Percentiles rank a stretch among this genome's conserved stretches.
Evolutionary conservation across 306 rosid species (phyloP).

Genomic region (Dryas octopetala): DNA sequence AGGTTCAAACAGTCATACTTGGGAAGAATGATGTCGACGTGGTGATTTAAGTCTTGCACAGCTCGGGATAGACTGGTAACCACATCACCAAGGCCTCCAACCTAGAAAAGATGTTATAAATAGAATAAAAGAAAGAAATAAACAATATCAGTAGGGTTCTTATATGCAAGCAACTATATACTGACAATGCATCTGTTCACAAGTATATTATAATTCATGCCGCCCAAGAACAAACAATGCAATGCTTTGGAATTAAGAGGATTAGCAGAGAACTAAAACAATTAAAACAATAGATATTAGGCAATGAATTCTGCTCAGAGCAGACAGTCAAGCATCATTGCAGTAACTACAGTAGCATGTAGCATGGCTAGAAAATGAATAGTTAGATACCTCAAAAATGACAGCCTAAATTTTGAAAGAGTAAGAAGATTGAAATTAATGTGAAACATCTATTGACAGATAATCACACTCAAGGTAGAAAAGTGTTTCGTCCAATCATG

Average conservation of each 20-base stretch:
- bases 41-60: conserved; percentile 75
- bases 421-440: neutral
- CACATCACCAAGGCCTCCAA: conserved; percentile 97
- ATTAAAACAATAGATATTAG: neutral
- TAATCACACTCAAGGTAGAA: neutral
- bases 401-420: neutral
- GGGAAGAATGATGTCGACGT: conserved; percentile 75
- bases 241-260: neutral
- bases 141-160: neutral
- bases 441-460: neutral
- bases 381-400: neutral
- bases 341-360: neutral
- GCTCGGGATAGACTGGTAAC: conserved; percentile 87
- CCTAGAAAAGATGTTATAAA: conserved; percentile 44
- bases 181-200: neutral
- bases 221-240: neutral
- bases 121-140: neutral
- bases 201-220: neutral
- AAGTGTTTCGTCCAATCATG: neutral
- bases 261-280: neutral
- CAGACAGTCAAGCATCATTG: neutral
- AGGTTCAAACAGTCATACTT: conserved; percentile 88
- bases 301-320: neutral
- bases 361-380: neutral
- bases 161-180: neutral